Base-by-base conservation (phyloP, 768 basidiomycete species). In the Hericium erinaceus region DNA sequence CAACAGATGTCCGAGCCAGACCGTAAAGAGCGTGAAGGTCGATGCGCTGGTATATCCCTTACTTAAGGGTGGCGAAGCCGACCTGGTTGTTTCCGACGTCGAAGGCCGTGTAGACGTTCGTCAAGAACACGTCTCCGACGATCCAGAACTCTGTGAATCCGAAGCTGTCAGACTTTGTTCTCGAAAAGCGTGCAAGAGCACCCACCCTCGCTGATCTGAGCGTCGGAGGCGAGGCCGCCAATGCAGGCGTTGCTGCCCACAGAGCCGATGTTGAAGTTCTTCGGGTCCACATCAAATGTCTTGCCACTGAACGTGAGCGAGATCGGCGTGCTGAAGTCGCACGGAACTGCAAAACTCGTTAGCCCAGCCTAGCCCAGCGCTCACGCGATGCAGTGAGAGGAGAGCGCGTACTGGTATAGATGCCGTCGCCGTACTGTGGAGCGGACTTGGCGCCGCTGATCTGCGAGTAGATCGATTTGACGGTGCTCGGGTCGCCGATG, bases 301-400 rank as follows among this genome's bases (percentile, higher is more conserved):
- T 33, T 28, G 18, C 65, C 65, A 58, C 66, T 66, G 63, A 75
- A 70, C 4, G 63, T 58, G 57, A 75, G 59, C 4, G 60, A 38
- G 18, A 73, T 56, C 10, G 57, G 38, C 12, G 65, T 60, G 16
- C 56, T 58, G 40, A 56, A 54, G 13, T 52, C 54, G 52, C 64
- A 65, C 1, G 62, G 62, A 37, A 61, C 60, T 61, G 69, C 7
- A 16, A 11, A 26, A 7, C 3, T 3, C n/a, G 7, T 20, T 20
- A 51, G 24, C n/a, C 24, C 22, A 50, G 18, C 20, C 16, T 15
- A 7, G 8, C 4, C 24, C 24, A 2, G 24, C 24, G 24, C 24
- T 24, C 24, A 24, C 4, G 4, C 24, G 4, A 33, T 33, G 26
- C 24, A 28, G 49, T 3, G 2, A 1, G 6, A n/a, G 8, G 24